A percentile compares a stretch with the other conserved stretches of the same genome.
Evolutionary conservation across 2,329 filamentous ascomycete genomes (phyloP).

Genomic region (Botrytis elliptica): DNA sequence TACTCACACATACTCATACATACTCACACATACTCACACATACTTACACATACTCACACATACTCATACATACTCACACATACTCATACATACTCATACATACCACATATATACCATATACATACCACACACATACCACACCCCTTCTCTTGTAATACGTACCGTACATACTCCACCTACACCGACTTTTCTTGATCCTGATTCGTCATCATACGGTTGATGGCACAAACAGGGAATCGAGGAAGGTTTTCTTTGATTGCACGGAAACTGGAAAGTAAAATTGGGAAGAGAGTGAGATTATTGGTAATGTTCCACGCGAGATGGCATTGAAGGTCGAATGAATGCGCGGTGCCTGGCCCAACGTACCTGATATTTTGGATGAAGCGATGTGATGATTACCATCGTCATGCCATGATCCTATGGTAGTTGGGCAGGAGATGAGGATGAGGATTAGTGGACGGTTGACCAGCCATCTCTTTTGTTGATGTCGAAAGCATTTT

Average conservation of each 20-base stretch:
- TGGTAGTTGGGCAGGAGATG: too few species aligned
- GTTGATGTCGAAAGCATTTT: not conserved
- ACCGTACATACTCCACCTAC: not conserved
- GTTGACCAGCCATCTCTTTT: not conserved
- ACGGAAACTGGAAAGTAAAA: not conserved
- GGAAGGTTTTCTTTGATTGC: not conserved
- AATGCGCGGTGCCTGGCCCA: not conserved
- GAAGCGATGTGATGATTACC: too few species aligned
- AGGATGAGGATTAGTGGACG: too few species aligned
- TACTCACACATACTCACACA: not conserved
- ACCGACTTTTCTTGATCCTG: slow-evolving; percentile 2
- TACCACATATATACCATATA: not conserved
- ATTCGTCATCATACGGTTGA: slow-evolving; percentile 13
- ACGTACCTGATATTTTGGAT: not conserved
- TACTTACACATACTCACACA: not conserved
- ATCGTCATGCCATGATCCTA: not conserved
- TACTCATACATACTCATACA: not conserved
- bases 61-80: not conserved
- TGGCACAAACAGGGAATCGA: not conserved
- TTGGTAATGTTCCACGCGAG: not conserved
- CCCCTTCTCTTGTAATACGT: not conserved
- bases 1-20: too few species aligned
- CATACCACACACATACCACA: not conserved
- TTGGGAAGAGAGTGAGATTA: not conserved
- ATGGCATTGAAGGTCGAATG: not conserved